Conservation (phyloP, 306 rosid genomes). For the Spatholobus suberectus region DNA sequence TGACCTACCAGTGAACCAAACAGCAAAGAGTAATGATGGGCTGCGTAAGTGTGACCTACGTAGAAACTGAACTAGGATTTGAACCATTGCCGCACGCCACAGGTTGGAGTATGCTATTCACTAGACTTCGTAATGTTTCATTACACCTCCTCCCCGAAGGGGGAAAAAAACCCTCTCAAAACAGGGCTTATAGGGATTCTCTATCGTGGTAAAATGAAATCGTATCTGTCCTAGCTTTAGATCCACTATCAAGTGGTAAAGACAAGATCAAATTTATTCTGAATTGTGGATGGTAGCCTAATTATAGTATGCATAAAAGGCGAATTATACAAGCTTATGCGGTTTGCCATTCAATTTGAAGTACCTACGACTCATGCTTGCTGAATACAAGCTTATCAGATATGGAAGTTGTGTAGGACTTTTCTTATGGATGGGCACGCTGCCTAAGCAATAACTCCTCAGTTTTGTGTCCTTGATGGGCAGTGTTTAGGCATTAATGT, state of each 20-base stretch:
- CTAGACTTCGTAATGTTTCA: conserved; percentile 41
- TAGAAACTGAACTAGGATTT: conserved; percentile 52
- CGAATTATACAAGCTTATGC: neutral
- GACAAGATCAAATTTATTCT: neutral
- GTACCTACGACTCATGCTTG: neutral
- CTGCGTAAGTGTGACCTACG: conserved; percentile 48
- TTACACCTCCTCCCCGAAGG: conserved; percentile 29
- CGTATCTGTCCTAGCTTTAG: conserved; percentile 28
- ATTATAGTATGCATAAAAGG: neutral
- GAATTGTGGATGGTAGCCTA: neutral
- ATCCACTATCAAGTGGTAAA: neutral
- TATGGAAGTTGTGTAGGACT: neutral
- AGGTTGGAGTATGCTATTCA: conserved; percentile 48
- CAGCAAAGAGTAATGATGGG: conserved; percentile 53
- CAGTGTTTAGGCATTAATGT: conserved; percentile 43
- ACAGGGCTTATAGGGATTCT: conserved; percentile 35
- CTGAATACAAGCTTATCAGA: neutral
- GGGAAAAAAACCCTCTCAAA: neutral
- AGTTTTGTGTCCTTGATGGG: neutral
- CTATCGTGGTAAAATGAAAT: conserved; percentile 13
- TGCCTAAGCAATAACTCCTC: neutral
- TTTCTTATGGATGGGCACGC: neutral
- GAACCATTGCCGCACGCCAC: conserved; percentile 50
- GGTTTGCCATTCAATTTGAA: too few species aligned
- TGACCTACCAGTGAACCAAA: conserved; percentile 38